Evolutionary conservation across 345 rosid genomes (phyloP), one percentile per base, ranked within the genome.

Genomic region (Populus ilicifolia): DNA sequence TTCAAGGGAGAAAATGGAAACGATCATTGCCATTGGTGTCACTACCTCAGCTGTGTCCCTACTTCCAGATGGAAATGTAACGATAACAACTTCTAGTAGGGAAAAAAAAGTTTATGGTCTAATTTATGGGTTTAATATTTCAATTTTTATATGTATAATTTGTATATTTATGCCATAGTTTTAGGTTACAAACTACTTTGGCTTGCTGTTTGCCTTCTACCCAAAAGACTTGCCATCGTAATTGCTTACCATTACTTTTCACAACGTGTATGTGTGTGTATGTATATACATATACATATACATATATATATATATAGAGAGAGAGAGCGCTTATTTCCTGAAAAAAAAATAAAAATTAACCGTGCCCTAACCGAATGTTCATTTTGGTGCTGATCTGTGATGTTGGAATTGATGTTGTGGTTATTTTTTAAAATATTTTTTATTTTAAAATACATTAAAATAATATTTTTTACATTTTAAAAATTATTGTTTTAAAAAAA

Each of bases 31-130:
- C 71, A 39, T 69, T 81, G 84, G 84, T 81, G 84, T 65, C 80
- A 81, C 67, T 81, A 81, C 29, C 70, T 81, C 73, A 81, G 73
- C 76, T 81, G 81, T 18, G 81, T 81, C 7, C 84, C 84, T 0
- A 78, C 84, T 20, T 73, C 78, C 16, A 78, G 75, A 33, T 81
- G 84, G 84, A 69, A 50, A 0, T 78, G 81, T 71, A 27, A 77
- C 29, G 79, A 70, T 36, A 71, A 75, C 76, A 41, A 70, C 23
- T 44, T 64, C 6, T 69, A 74, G 70, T 14, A 8, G 30, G 5
- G 27, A 11, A 20, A 44, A 43, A 5, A 21, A 38, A 41, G 44
- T 4, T n/a, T 7, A 21, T 9, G 17, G 46, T 14, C 6, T 59
- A 59, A 59, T 59, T 59, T 52, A 20, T 52, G 59, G 59, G 11